Conservation (phyloP, 495 filamentous ascomycete species). For the Podospora pseudocomata region DNA sequence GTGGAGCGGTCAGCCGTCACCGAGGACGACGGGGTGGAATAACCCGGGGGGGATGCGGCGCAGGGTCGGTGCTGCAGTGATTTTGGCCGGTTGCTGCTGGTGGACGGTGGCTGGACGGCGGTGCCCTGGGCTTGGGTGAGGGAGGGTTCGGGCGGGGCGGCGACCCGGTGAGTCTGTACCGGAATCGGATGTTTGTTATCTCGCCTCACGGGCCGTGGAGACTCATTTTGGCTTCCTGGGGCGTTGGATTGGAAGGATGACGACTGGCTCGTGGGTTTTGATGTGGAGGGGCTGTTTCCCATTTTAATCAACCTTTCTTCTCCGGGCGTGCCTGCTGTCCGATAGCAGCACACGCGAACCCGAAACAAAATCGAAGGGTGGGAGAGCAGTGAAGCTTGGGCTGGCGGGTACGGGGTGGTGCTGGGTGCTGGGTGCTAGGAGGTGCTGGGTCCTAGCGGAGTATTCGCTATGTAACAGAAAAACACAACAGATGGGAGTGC, state of each 20-base stretch:
- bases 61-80: slow-evolving; percentile 35
- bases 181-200: slow-evolving; percentile 32
- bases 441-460: neutral
- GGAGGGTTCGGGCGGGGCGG: slow-evolving; percentile 53
- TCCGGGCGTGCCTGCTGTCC: slow-evolving; percentile 16
- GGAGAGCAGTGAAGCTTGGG: neutral
- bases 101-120: slow-evolving; percentile 36
- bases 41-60: slow-evolving; percentile 32
- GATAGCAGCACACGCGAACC: slow-evolving; percentile 8
- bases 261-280: slow-evolving; percentile 24
- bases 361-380: neutral
- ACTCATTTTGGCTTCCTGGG: slow-evolving; percentile 22
- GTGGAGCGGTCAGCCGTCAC: slow-evolving; percentile 30
- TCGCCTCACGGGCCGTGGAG: slow-evolving; percentile 29
- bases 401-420: neutral
- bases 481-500: neutral
- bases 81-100: slow-evolving; percentile 36
- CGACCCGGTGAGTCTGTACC: slow-evolving; percentile 38
- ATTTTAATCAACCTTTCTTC: slow-evolving; percentile 20
- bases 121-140: slow-evolving; percentile 52
- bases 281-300: slow-evolving; percentile 39
- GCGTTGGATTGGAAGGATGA: slow-evolving; percentile 23
- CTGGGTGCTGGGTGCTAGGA: too few relatives aligned
- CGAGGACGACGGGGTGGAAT: slow-evolving; percentile 36
- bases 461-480: neutral